These are phyloP conservation scores for Croton laevigatus DNA, from an alignment of 441 rosid species.

Conservation along the genomic window DNA sequence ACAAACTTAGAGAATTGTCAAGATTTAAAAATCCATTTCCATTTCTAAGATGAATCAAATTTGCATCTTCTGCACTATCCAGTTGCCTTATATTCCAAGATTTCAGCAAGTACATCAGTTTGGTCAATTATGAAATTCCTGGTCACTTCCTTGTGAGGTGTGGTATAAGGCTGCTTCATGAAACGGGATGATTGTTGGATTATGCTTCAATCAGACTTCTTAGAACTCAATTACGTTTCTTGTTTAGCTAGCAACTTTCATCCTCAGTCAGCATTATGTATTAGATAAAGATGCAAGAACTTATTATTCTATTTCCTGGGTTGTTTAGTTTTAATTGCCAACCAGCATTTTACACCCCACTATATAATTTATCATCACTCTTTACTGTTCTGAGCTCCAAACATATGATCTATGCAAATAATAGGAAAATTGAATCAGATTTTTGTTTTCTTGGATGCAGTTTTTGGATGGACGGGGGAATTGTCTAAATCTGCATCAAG, in stretches of 20 bases:
- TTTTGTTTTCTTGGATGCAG: constrained; percentile 8
- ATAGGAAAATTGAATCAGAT: constrained; percentile 3
- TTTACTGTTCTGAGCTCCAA: background rate
- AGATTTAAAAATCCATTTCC: no score
- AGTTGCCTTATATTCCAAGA: background rate
- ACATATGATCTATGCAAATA: background rate
- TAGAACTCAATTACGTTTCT: background rate
- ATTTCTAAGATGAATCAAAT: no score
- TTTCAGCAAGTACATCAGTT: background rate
- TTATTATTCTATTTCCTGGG: background rate
- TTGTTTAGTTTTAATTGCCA: background rate
- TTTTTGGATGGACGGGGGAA: constrained; percentile 16
- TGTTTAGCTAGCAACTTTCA: background rate
- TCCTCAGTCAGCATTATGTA: background rate
- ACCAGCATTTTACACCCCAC: background rate
- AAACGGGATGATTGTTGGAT: background rate
- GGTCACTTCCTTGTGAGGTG: background rate
- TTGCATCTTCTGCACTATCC: background rate
- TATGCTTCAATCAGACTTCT: background rate
- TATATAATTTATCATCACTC: background rate
- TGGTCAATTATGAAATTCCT: background rate
- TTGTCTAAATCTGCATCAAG: constrained; percentile 13
- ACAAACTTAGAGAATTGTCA: no score
- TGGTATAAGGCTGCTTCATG: background rate
- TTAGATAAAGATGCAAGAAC: background rate